These are phyloP conservation scores for Dittrichia graveolens DNA, from an alignment of 129 eudicot species.

Conservation along the genomic window DNA sequence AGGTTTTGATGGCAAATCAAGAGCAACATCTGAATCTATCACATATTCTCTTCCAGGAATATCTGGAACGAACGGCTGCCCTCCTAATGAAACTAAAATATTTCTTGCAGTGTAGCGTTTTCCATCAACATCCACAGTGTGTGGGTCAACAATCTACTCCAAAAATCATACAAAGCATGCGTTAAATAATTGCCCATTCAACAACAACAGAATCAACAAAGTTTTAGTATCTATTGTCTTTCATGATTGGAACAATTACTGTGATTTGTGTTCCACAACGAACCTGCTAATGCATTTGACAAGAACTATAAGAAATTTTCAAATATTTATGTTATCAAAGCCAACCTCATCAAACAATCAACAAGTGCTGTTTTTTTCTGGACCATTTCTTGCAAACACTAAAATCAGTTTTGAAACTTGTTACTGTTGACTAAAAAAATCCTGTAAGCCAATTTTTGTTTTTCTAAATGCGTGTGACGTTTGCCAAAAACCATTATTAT, in stretches of 20 bases:
- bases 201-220: constrained; percentile 3
- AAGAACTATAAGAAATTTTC: neutral
- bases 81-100: constrained; percentile 92
- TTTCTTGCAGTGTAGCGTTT: constrained; percentile 84
- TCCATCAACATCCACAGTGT: constrained; percentile 94
- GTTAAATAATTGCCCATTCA: constrained; percentile 12
- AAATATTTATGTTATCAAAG: neutral
- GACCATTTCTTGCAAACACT: neutral
- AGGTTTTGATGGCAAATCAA: constrained; percentile 88
- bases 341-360: neutral
- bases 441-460: neutral
- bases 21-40: constrained; percentile 95
- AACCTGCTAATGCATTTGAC: neutral
- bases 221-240: neutral
- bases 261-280: neutral
- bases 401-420: neutral
- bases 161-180: constrained; percentile 1
- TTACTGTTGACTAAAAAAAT: neutral
- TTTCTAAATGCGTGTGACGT: neutral
- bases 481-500: neutral
- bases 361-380: neutral
- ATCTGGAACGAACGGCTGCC: constrained; percentile 93
- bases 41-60: constrained; percentile 90
- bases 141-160: constrained; percentile 87
- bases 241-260: neutral